phyloP scores from a whole-genome alignment of 2,329 filamentous ascomycete species.

The Aspergillus latus region DNA sequence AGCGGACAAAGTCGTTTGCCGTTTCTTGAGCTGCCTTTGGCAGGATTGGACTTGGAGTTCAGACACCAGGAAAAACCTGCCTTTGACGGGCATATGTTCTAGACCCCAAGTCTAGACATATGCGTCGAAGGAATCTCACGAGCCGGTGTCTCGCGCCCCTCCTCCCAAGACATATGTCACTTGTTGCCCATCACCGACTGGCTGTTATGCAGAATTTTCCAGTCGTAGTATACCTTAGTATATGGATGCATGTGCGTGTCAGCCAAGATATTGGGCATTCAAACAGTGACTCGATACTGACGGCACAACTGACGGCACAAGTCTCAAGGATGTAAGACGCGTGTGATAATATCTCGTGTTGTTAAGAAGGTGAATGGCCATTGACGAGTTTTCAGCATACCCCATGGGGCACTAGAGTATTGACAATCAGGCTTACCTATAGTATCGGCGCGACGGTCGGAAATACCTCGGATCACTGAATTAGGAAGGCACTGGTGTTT shows the following conservation, averaged over 20 bases:
- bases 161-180: neutral
- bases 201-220: neutral
- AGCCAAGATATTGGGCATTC: neutral
- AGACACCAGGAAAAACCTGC: neutral
- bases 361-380: neutral
- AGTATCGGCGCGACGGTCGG: neutral
- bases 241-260: neutral
- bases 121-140: neutral
- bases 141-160: neutral
- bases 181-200: neutral
- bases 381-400: neutral
- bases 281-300: neutral
- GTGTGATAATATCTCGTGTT: neutral
- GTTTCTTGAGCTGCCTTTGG: neutral
- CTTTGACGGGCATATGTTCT: neutral
- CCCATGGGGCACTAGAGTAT: constrained; percentile 3
- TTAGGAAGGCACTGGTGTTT: no score
- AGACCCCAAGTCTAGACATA: neutral
- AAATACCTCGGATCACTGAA: neutral
- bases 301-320: neutral
- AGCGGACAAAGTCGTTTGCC: no score
- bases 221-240: neutral
- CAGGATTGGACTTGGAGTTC: neutral
- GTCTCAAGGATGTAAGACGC: neutral
- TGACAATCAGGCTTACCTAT: neutral